Evolutionary conservation across 352 stramenopile genomes (phyloP).

Genomic region (Thraustotheca clavata): DNA sequence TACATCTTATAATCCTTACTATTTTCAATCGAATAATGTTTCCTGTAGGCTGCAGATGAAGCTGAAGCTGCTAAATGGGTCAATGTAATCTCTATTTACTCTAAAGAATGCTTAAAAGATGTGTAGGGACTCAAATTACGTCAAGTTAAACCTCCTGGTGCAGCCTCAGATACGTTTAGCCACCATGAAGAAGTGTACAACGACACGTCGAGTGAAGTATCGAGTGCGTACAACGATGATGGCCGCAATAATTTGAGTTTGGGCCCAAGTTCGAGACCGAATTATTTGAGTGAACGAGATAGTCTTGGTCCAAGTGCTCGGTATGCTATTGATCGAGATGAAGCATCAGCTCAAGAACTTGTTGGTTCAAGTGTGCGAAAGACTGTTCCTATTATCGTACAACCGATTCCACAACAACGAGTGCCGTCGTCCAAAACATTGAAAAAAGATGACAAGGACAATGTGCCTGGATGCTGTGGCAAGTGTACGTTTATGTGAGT

Average conservation of each 20-base stretch:
- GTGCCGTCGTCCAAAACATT: neutral
- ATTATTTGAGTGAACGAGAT: neutral
- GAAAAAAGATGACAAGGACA: constrained; percentile 12
- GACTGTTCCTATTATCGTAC: neutral
- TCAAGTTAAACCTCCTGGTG: constrained; percentile 59
- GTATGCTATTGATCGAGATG: constrained; percentile 6
- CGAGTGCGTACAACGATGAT: constrained; percentile 31
- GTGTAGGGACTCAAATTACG: constrained; percentile 51
- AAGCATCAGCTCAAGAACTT: constrained; percentile 8
- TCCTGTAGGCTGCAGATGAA: constrained; percentile 43
- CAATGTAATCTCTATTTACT: constrained; percentile 26
- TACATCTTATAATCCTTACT: constrained; percentile 1
- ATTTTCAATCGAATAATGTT: neutral
- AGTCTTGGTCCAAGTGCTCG: neutral
- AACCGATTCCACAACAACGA: constrained; percentile 1
- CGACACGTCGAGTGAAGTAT: constrained; percentile 76
- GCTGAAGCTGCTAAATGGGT: constrained; percentile 56
- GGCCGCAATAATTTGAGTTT: neutral
- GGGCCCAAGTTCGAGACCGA: neutral
- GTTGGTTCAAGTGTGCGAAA: constrained; percentile 2
- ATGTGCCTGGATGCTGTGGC: constrained; percentile 13
- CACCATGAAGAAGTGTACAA: constrained; percentile 62
- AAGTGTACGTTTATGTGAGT: constrained; percentile 15
- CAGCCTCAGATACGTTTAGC: constrained; percentile 74
- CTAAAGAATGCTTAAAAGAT: neutral